Evolutionary conservation across 495 filamentous ascomycete species (phyloP).

Genomic region (Thermothielavioides terrestris): DNA sequence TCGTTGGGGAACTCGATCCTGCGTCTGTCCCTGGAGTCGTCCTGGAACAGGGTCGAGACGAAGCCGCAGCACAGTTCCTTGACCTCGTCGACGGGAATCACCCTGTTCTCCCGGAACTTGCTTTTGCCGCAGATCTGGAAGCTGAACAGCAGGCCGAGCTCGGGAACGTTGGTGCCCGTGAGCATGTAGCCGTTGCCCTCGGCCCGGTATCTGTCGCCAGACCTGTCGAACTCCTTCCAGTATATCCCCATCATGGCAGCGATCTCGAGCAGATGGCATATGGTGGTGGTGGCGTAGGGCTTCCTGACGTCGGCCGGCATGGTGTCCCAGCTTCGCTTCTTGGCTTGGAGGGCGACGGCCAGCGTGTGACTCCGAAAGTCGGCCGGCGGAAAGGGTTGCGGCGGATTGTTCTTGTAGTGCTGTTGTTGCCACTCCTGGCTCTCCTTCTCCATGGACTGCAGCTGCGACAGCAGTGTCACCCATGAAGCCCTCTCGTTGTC

Average conservation of each 20-base stretch:
- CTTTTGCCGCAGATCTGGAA: conserved; percentile 36
- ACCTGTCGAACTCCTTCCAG: conserved; percentile 43
- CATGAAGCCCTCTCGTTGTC: conserved; percentile 44
- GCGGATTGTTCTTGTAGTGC: conserved; percentile 15
- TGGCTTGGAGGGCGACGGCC: conserved; percentile 38
- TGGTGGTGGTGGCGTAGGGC: conserved; percentile 42
- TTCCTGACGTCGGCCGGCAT: conserved; percentile 40
- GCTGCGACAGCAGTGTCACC: conserved; percentile 35
- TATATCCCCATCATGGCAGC: conserved; percentile 43
- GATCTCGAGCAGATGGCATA: conserved; percentile 44
- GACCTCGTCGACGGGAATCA: conserved; percentile 37
- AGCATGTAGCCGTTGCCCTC: conserved; percentile 46
- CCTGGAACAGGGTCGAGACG: conserved; percentile 38
- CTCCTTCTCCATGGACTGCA: conserved; percentile 37
- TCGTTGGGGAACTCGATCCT: conserved; percentile 31
- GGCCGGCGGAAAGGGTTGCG: background rate
- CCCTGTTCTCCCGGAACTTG: conserved; percentile 34
- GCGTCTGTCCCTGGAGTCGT: conserved; percentile 23
- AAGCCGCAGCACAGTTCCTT: conserved; percentile 42
- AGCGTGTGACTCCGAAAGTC: conserved; percentile 26
- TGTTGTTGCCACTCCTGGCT: conserved; percentile 33
- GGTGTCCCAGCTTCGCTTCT: conserved; percentile 43
- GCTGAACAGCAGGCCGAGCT: conserved; percentile 40
- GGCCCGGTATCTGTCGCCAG: conserved; percentile 36
- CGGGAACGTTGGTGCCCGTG: conserved; percentile 32